These are phyloP conservation scores for Emericellopsis atlantica DNA, from an alignment of 2,329 filamentous ascomycete species.

Conservation along the genomic window DNA sequence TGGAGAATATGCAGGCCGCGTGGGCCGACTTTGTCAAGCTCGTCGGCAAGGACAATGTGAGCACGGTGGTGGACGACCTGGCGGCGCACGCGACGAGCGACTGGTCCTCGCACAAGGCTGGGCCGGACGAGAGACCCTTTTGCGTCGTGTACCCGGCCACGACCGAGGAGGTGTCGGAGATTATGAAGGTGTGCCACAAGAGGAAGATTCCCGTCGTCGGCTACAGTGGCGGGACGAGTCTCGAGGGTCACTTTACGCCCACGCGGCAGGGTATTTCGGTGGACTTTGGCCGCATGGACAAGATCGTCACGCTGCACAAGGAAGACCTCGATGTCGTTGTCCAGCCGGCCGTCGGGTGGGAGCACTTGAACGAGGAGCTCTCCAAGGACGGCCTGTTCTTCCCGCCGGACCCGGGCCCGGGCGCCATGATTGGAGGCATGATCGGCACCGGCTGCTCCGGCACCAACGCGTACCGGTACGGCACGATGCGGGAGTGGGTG, in stretches of 20 bases:
- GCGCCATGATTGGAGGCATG: constrained; percentile 87
- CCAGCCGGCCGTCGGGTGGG: constrained; percentile 78
- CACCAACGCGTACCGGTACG: constrained; percentile 85
- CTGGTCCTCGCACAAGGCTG: constrained; percentile 47
- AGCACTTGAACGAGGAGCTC: constrained; percentile 69
- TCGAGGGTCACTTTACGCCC: constrained; percentile 81
- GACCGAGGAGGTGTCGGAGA: constrained; percentile 72
- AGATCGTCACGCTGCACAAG: constrained; percentile 64
- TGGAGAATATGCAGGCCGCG: constrained; percentile 53
- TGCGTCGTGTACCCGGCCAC: constrained; percentile 64
- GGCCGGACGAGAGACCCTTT: constrained; percentile 40
- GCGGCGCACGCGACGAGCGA: constrained; percentile 44
- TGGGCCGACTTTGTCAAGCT: constrained; percentile 57
- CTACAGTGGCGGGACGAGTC: constrained; percentile 77
- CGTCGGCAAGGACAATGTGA: constrained; percentile 52
- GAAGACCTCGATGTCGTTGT: constrained; percentile 66
- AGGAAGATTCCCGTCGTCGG: constrained; percentile 74
- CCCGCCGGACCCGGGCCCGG: constrained; percentile 81
- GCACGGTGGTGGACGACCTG: constrained; percentile 42
- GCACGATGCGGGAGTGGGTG: constrained; percentile 93
- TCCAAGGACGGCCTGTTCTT: constrained; percentile 70
- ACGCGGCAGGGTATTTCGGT: constrained; percentile 76
- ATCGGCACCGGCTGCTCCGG: constrained; percentile 62
- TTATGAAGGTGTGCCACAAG: constrained; percentile 81
- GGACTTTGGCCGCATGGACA: constrained; percentile 78